Conservation (phyloP, 2,329 filamentous ascomycete genomes). For the Aureobasidium melanogenum region DNA sequence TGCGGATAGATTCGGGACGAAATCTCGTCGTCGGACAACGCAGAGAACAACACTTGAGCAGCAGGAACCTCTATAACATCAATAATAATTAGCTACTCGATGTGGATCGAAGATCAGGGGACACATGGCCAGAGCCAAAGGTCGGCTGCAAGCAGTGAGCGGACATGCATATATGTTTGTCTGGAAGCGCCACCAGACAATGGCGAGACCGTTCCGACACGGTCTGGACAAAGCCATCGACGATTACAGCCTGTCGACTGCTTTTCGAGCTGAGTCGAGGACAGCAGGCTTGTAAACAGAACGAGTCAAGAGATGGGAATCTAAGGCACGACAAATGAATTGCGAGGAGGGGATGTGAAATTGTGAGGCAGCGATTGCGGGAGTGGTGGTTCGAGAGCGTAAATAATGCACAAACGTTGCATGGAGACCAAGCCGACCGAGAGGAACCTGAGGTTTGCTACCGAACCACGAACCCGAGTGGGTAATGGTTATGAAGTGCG, state of each 20-base stretch:
- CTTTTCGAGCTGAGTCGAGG: neutral
- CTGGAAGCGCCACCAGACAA: slow-evolving; percentile 3
- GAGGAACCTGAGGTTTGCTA: neutral
- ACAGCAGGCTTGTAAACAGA: neutral
- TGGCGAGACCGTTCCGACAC: neutral
- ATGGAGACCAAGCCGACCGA: neutral
- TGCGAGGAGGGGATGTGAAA: neutral
- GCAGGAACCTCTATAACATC: no score
- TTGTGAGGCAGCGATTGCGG: neutral
- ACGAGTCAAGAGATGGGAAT: neutral
- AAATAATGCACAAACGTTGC: slow-evolving; percentile 7
- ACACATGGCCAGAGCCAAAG: neutral
- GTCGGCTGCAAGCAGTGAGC: neutral
- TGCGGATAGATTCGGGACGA: neutral
- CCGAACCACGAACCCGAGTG: neutral
- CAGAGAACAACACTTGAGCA: neutral
- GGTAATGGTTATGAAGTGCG: neutral
- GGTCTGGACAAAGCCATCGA: slow-evolving; percentile 2
- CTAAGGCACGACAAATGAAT: neutral
- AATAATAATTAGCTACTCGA: neutral
- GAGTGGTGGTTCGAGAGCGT: neutral
- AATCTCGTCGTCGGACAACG: neutral
- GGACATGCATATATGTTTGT: slow-evolving; percentile 1
- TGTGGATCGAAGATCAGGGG: neutral
- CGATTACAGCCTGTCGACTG: neutral